Evolutionary conservation across 1,139 yeast species (phyloP).

Genomic region (Scheffersomyces illinoinensis): DNA sequence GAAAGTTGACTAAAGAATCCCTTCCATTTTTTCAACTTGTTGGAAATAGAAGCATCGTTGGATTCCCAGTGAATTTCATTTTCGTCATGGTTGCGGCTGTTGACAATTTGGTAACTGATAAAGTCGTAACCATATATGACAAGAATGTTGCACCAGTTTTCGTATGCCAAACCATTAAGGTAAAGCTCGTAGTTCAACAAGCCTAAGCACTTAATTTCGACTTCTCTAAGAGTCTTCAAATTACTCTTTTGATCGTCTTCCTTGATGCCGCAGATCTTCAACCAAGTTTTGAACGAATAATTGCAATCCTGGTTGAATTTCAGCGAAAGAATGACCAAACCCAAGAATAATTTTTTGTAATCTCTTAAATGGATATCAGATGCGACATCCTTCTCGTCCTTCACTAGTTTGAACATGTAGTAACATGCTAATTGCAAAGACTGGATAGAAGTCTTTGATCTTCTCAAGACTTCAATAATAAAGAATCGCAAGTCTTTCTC

Average conservation of each 20-base stretch:
- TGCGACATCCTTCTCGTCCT: conserved; percentile 10
- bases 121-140: conserved; percentile 49
- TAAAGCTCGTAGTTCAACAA: conserved; percentile 58
- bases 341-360: conserved; percentile 67
- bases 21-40: conserved; percentile 33
- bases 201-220: conserved; percentile 57
- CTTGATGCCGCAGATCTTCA: conserved; percentile 66
- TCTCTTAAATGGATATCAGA: conserved; percentile 31
- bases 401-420: conserved; percentile 54
- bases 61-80: conserved; percentile 34
- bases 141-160: conserved; percentile 54
- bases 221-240: conserved; percentile 45
- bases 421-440: conserved; percentile 67
- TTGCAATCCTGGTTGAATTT: conserved; percentile 76
- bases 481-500: conserved; percentile 41
- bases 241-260: conserved; percentile 19
- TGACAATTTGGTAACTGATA: conserved; percentile 22
- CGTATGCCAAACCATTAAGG: conserved; percentile 50
- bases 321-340: conserved; percentile 66
- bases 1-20: conserved; percentile 24
- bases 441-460: conserved; percentile 68
- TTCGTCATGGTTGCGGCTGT: conserved; percentile 8
- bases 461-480: conserved; percentile 62
- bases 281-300: conserved; percentile 73
- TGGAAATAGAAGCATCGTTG: conserved; percentile 18